Percentiles rank a stretch among this genome's conserved stretches.
phyloP scores from a whole-genome alignment of 805 yeast genomes.

The Nakazawaea populi region DNA sequence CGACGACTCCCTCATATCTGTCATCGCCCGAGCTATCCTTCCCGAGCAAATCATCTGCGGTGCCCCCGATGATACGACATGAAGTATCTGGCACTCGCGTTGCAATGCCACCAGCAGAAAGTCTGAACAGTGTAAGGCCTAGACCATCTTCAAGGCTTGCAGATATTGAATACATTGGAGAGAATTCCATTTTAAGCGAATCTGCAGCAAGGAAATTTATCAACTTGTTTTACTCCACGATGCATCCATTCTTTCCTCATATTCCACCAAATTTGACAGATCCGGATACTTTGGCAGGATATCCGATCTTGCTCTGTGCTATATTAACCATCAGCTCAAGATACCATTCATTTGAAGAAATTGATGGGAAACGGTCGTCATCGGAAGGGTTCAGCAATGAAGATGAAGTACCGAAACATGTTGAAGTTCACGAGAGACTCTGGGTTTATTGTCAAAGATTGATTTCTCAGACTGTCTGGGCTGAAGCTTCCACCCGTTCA shows the following conservation, averaged over 20 bases:
- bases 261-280: conserved; percentile 70
- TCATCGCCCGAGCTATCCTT: background rate
- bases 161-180: conserved; percentile 62
- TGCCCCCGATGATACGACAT: conserved; percentile 1
- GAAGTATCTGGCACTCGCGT: conserved; percentile 19
- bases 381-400: conserved; percentile 11
- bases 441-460: conserved; percentile 83
- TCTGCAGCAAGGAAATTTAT: conserved; percentile 54
- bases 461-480: conserved; percentile 88
- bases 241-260: conserved; percentile 90
- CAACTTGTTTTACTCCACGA: conserved; percentile 58
- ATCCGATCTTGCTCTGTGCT: conserved; percentile 78
- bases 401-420: conserved; percentile 26
- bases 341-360: conserved; percentile 54
- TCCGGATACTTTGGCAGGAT: conserved; percentile 60
- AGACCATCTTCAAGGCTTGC: conserved; percentile 40
- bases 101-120: conserved; percentile 38
- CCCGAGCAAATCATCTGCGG: background rate
- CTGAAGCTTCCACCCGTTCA: conserved; percentile 82
- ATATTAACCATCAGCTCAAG: conserved; percentile 76
- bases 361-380: conserved; percentile 19
- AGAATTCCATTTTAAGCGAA: conserved; percentile 51
- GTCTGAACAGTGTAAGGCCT: conserved; percentile 37
- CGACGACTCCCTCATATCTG: background rate
- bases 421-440: conserved; percentile 67